Evolutionary conservation across 1,139 yeast genomes (phyloP), one percentile per base, ranked within the genome.

Genomic region (Yueomyces sp.): DNA sequence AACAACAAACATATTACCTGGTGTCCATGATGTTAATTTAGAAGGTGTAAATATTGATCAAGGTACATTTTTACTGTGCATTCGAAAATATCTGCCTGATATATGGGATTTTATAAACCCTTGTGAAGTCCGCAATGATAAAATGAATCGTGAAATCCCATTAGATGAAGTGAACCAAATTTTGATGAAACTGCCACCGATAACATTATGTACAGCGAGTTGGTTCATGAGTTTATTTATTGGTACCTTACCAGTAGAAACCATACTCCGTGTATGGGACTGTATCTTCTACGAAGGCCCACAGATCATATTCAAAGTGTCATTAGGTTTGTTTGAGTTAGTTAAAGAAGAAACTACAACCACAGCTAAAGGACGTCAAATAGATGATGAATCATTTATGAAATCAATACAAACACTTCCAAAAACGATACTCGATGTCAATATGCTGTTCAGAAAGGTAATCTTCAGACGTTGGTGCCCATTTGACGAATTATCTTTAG

Each of bases 161-260:
- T 34, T 40, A 30, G 12, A 25, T 44, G 38, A 34, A 32, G 19
- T 41, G 39, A 79, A 76, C 47, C 87, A 80, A 55, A 80, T 81
- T 43, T 67, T 89, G 42, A 68, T 77, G 25, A 77, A 81, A 50
- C 64, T 87, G 40, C 97, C 97, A 1, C 95, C 96, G 1, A 77
- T 91, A 5, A 83, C 96, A 1, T 69, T 91, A 37, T 93, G 95
- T 48, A 89, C 97, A 0, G 89, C 96, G 0, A 81, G 95, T 40
- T 91, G 98, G 98, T 91, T 91, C 60, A 91, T 91, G 98, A 83
- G 96, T 49, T 75, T 86, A 4, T 91, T 83, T 63, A 85, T 89
- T 38, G 95, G 95, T 0, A 76, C 78, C 1, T 65, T 91, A 33
- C 97, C 97, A 0, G 76, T 85, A 19, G 97, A 91, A 56, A 78